Base-by-base conservation (phyloP, 306 rosid species). In the Lupinus albus region DNA sequence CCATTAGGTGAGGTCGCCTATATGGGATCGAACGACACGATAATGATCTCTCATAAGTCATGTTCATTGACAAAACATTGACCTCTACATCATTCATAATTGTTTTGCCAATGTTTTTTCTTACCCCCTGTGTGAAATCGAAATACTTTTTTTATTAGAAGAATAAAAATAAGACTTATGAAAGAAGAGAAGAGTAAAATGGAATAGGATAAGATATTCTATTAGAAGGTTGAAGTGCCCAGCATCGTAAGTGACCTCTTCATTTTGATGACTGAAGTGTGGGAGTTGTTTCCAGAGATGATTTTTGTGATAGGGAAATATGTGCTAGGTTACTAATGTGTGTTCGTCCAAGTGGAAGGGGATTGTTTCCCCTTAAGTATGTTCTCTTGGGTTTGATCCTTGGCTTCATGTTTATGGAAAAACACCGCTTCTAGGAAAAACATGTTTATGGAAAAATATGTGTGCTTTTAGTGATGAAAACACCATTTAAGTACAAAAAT, bases 281-380 rank as follows among this genome's bases (percentile, higher is more conserved):
- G 9, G 11, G 12, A 55, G 3, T 64, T n/a, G 38, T 36, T 20
- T 42, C 20, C 17, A 35, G 46, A 67, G 61, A 54, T 61, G 72
- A 35, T 16, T 48, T 61, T 79, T n/a, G 18, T 46, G 15, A 38
- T 35, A 20, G 59, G 18, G 7, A 45, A n/a, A 61, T 42, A 39
- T 15, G 7, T 30, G 7, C 39, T 12, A 11, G 3, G 0, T 13
- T 69, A 7, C 11, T 1, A 18, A 2, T 54, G 13, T 11, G 38
- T 33, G 8, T 33, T 33, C 8, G 38, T 33, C 38, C 38, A 6
- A 33, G 38, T 33, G 38, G 38, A 33, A 33, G 38, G 38, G 38
- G 38, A 5, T 33, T 33, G 8, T 7, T 33, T 8, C 38, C 8
- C 38, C 8, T 5, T 5, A 33, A 33, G 38, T 8, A 33, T 33